Base-by-base conservation (phyloP, 352 stramenopile genomes). In the Thraustotheca clavata region DNA sequence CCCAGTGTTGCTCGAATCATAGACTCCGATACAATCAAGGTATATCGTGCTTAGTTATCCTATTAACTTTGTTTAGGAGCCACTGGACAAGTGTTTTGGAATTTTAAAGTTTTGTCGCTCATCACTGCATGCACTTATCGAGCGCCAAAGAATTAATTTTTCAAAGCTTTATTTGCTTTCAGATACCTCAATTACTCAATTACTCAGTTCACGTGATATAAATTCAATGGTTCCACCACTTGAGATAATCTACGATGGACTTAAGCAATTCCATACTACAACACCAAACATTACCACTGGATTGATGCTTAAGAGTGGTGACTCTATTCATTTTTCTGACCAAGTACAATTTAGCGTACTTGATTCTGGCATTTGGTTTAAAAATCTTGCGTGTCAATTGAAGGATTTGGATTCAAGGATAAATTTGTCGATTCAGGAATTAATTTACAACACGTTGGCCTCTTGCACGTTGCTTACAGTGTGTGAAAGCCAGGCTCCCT, bases 11-110 rank as follows among this genome's bases (percentile, higher is more conserved):
- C 57, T 27, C 38, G 47, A 18, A 54, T 65, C 33, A 34, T 43
- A 2, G 57, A 65, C 24, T 55, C 57, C 4, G 57, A 65, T 22
- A 52, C 52, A 24, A n/a, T 65, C 35, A 65, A 65, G 57, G 57
- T 55, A 62, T 7, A 50, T 50, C 7, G 12, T 50, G 43, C 6
- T 14, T 54, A 14, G 6, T 14, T 16, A 52, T 35, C 20, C 24
- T 35, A 52, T n/a, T 16, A 24, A 7, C 50, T 18, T 8, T 20
- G 14, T 16, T 38, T 65, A 65, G 57, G 57, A 65, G 33, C 41
- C 36, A 29, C 31, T 65, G 38, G 57, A 65, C n/a, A 40, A 41
- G 2, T 55, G 38, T 26, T 38, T 32, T n/a, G n/a, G 26, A 1
- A 65, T 65, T 16, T 46, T 65, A 18, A 27, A 34, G 18, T 40